Evolutionary conservation across 169 alveolate species (phyloP), one percentile per base, ranked within the genome.

Genomic region (Theileria equi): DNA sequence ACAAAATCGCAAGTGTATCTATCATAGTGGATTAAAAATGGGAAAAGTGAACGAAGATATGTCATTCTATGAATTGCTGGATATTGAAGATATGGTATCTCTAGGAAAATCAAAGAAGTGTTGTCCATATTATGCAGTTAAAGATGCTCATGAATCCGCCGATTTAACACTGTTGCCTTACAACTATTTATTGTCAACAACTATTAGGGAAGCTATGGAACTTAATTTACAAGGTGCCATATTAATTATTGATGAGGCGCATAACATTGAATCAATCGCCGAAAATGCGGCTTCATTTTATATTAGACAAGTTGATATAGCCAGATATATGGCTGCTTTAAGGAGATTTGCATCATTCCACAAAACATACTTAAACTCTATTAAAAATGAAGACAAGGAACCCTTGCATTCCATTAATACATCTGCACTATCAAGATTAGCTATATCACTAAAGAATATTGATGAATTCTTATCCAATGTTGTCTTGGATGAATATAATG

Each of bases 241-340:
- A 17, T 65, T 95, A 19, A 91, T 95, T 35, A 92, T 95, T 38
- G 98, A 95, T 76, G 98, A 95, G 72, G 98, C 97, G 11, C 98
- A 95, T 70, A 95, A 95, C 80, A 83, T 94, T 11, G 96, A 90
- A 48, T 62, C 72, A 13, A 89, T 90, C 19, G 95, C 96, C 5
- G 96, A 92, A 65, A 90, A 74, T 17, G 96, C 94, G 1, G 89
- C 84, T 23, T 87, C 94, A 0, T 92, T 86, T 57, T 66, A 62
- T 43, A 40, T 87, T 25, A 38, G 81, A 23, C 90, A 78, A 52
- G 77, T 74, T 34, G 92, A 87, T 49, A 32, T 81, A n/a, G 81
- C 68, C 16, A 52, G 78, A 5, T 77, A 23, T 40, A 38, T 77
- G n/a, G 62, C 36, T 32, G 50, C 76, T 5, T 44, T 77, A 50